Percentiles rank a stretch among this genome's conserved stretches.
phyloP scores from a whole-genome alignment of 805 yeast species.

The Candida rishiriensis region DNA sequence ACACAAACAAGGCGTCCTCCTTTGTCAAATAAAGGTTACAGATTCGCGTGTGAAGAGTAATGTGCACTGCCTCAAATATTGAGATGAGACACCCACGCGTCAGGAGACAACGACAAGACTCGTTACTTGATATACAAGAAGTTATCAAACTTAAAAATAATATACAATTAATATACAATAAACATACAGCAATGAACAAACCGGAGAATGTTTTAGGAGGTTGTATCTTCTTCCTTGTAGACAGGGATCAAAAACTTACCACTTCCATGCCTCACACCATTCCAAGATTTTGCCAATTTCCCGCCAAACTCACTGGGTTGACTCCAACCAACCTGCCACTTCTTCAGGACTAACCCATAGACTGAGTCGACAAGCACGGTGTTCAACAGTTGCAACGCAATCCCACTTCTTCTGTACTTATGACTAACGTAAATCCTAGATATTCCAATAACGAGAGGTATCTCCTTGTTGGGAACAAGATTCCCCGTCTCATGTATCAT shows the following conservation, averaged over 20 bases:
- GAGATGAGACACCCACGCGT: too few species aligned
- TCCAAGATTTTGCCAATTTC: conserved; percentile 50
- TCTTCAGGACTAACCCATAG: conserved; percentile 43
- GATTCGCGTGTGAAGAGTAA: too few species aligned
- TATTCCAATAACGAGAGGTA: conserved; percentile 40
- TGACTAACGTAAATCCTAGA: conserved; percentile 45
- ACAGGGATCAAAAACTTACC: conserved; percentile 50
- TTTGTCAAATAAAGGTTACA: too few species aligned
- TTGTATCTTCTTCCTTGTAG: conserved; percentile 28
- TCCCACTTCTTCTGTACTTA: conserved; percentile 43
- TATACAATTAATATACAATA: conserved; percentile 3
- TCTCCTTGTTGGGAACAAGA: conserved; percentile 42
- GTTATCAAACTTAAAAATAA: conserved; percentile 1
- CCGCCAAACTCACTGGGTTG: conserved; percentile 70
- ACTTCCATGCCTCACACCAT: conserved; percentile 50
- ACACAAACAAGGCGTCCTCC: too few species aligned
- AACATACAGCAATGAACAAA: neutral
- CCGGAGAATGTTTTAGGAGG: too few species aligned
- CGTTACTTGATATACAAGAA: neutral
- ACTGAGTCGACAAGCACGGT: conserved; percentile 40
- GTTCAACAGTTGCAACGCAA: conserved; percentile 43
- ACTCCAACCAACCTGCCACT: conserved; percentile 55
- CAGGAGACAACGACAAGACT: too few species aligned
- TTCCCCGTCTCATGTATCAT: conserved; percentile 49
- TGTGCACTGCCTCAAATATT: too few species aligned